Conservation (phyloP, 176 grass and related monocot species). For the Carex scoparia region DNA sequence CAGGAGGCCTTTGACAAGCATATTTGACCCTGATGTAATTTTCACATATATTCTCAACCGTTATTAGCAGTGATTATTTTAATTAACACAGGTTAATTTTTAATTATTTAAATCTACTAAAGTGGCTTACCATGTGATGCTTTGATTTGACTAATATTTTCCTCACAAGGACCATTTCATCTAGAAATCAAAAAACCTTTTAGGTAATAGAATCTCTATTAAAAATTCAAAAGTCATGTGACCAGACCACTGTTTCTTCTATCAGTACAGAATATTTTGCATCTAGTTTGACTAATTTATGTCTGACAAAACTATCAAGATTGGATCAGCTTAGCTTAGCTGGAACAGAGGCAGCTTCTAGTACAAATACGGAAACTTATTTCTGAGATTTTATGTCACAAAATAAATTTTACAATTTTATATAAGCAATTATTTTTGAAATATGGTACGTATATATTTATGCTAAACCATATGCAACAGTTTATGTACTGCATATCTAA, state of each 20-base stretch:
- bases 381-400: neutral
- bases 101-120: slow-evolving; percentile 1
- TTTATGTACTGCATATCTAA: no score
- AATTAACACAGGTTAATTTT: slow-evolving; percentile 1
- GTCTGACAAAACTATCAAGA: slow-evolving; percentile 16
- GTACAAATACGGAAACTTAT: neutral
- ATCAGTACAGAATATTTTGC: slow-evolving; percentile 4
- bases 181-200: slow-evolving; percentile 9
- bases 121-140: slow-evolving; percentile 21
- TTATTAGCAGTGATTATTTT: slow-evolving; percentile 4
- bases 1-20: neutral
- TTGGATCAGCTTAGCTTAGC: slow-evolving; percentile 29
- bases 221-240: neutral
- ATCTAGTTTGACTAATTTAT: slow-evolving; percentile 22
- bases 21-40: neutral
- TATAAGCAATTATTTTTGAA: neutral
- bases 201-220: slow-evolving; percentile 20
- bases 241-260: slow-evolving; percentile 21
- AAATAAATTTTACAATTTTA: neutral
- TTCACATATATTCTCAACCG: neutral
- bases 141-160: slow-evolving; percentile 34
- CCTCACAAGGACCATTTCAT: neutral
- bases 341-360: slow-evolving; percentile 9
- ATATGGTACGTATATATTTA: no score
- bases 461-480: no score